These are phyloP conservation scores for Tuber umbilicatum DNA, from an alignment of 495 filamentous ascomycete genomes.

Conservation along the genomic window DNA sequence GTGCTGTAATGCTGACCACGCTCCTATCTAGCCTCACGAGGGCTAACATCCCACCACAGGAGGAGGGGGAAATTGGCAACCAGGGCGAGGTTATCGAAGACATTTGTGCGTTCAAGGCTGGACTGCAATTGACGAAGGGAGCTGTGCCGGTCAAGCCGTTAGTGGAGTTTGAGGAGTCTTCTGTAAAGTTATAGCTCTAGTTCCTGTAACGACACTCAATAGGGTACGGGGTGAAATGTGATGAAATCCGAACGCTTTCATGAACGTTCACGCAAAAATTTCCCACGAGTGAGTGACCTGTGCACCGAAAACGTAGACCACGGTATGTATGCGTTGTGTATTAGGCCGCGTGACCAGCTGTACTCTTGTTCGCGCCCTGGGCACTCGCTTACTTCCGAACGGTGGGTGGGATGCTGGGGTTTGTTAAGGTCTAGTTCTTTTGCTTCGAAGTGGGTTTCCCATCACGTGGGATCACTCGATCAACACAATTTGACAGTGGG, in stretches of 20 bases:
- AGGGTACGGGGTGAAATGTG: neutral
- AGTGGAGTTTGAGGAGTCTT: slow-evolving; percentile 39
- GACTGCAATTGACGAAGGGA: slow-evolving; percentile 33
- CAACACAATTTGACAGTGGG: neutral
- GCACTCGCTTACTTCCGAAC: neutral
- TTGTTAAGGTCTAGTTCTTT: neutral
- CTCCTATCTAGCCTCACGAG: slow-evolving; percentile 19
- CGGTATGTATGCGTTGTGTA: neutral
- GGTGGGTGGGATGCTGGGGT: neutral
- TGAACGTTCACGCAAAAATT: neutral
- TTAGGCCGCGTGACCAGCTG: neutral
- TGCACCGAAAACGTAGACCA: neutral
- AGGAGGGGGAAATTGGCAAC: slow-evolving; percentile 11
- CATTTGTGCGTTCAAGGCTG: slow-evolving; percentile 36
- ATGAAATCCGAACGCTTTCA: neutral
- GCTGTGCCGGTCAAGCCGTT: slow-evolving; percentile 39
- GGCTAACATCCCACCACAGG: neutral
- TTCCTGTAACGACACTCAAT: neutral
- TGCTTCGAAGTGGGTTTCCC: neutral
- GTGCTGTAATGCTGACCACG: slow-evolving; percentile 13
- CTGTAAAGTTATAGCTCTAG: slow-evolving; percentile 30
- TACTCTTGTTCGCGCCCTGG: neutral
- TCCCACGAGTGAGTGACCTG: neutral
- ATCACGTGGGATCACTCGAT: neutral
- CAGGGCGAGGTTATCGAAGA: slow-evolving; percentile 36